phyloP scores from a whole-genome alignment of 441 rosid species.

The Eruca vesicaria region DNA sequence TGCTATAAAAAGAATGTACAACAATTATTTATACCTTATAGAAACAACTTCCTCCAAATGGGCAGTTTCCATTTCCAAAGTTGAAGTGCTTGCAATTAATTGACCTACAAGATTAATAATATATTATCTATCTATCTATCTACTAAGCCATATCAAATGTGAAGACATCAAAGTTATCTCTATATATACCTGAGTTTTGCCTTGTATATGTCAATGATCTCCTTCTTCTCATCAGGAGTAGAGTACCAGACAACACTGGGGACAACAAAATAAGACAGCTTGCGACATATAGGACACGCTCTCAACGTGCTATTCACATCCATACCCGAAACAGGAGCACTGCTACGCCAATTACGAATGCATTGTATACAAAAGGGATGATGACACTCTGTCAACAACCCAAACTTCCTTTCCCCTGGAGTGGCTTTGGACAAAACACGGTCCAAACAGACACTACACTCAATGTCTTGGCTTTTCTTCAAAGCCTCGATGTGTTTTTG shows the following conservation, averaged over 20 bases:
- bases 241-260: constrained; percentile 87
- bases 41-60: constrained; percentile 42
- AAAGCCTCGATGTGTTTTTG: constrained; percentile 34
- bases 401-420: constrained; percentile 63
- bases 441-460: constrained; percentile 52
- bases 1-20: constrained; percentile 16
- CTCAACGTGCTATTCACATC: constrained; percentile 69
- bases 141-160: background rate
- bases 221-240: constrained; percentile 51
- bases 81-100: constrained; percentile 37
- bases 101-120: constrained; percentile 30
- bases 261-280: constrained; percentile 43
- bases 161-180: background rate
- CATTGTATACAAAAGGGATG: constrained; percentile 59
- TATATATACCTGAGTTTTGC: constrained; percentile 72
- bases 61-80: constrained; percentile 40
- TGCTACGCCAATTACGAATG: constrained; percentile 96
- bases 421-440: constrained; percentile 81
- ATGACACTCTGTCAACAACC: constrained; percentile 33
- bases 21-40: constrained; percentile 35
- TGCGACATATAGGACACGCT: constrained; percentile 53
- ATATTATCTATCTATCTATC: background rate
- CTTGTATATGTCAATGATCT: constrained; percentile 75
- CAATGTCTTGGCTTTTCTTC: constrained; percentile 35
- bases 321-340: constrained; percentile 87